Conservation (phyloP, 2,329 filamentous ascomycete species). For the Tolypocladium guangdongense region DNA sequence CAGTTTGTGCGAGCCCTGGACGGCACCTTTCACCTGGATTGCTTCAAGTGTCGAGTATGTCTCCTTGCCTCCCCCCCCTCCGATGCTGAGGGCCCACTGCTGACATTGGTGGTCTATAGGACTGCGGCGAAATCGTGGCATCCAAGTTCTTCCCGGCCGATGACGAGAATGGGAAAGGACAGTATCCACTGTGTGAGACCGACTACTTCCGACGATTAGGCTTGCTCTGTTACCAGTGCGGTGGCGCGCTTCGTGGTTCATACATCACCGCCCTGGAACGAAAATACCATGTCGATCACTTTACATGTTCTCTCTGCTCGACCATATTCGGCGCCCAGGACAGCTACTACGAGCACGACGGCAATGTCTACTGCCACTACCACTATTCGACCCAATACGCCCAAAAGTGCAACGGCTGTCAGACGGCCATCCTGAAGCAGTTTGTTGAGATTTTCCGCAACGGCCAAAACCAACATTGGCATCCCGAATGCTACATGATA, state of each 20-base stretch:
- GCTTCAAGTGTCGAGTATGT: conserved; percentile 89
- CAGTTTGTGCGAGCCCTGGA: conserved; percentile 93
- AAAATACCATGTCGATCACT: conserved; percentile 99
- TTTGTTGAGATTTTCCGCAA: conserved; percentile 99
- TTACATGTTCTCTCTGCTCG: conserved; percentile 92
- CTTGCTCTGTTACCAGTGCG: conserved; percentile 83
- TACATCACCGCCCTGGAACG: conserved; percentile 97
- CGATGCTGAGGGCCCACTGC: conserved; percentile 1
- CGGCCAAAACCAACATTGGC: conserved; percentile 97
- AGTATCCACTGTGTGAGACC: conserved; percentile 94
- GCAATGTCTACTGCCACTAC: conserved; percentile 94
- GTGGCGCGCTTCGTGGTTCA: conserved; percentile 83
- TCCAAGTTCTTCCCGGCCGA: conserved; percentile 98
- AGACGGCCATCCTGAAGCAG: conserved; percentile 94
- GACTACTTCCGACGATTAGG: conserved; percentile 94
- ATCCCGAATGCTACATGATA: conserved; percentile 99
- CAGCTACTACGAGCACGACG: conserved; percentile 97
- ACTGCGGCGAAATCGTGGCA: conserved; percentile 92
- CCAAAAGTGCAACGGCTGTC: conserved; percentile 90
- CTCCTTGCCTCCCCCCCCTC: conserved; percentile 2
- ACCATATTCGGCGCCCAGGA: conserved; percentile 98
- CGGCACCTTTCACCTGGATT: conserved; percentile 92
- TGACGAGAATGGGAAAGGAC: conserved; percentile 71
- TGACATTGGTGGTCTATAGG: conserved; percentile 41
- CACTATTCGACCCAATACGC: conserved; percentile 98